Evolutionary conservation across 169 alveolate genomes (phyloP).

Genomic region (Perkinsus olseni): DNA sequence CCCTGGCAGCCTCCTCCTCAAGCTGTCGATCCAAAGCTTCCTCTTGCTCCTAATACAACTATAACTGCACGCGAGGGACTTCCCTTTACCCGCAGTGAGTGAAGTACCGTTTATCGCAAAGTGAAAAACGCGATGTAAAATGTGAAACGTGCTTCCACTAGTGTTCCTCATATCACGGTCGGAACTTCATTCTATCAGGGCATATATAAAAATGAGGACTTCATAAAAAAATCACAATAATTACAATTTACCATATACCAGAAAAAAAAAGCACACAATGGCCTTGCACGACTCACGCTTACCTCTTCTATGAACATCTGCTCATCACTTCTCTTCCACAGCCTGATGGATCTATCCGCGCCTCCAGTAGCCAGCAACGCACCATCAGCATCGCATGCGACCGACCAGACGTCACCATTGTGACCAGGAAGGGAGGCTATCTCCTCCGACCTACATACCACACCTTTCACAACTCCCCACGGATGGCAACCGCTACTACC

Average conservation of each 20-base stretch:
- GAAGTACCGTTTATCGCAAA: too few species aligned
- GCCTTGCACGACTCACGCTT: too few species aligned
- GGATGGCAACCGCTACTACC: not conserved
- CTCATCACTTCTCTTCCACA: conserved; percentile 30
- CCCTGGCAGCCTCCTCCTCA: conserved; percentile 19
- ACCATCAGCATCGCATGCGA: conserved; percentile 17
- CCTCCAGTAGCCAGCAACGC: conserved; percentile 36
- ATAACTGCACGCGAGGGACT: not conserved
- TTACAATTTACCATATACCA: too few species aligned
- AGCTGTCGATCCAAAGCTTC: conserved; percentile 13
- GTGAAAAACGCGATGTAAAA: too few species aligned
- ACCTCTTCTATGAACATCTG: conserved; percentile 32
- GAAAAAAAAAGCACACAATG: too few species aligned
- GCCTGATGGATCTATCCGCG: conserved; percentile 8
- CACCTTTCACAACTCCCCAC: not conserved
- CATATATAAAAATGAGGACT: too few species aligned
- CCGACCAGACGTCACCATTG: conserved; percentile 24
- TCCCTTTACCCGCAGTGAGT: not conserved
- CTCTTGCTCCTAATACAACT: conserved; percentile 13
- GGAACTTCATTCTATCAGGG: too few species aligned
- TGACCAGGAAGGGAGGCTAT: conserved; percentile 32
- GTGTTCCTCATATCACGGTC: not conserved
- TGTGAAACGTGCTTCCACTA: not conserved
- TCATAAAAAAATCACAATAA: too few species aligned
- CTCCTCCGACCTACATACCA: not conserved